Evolutionary conservation across 306 rosid genomes (phyloP).

Genomic region (Cicer pinnatifidum): DNA sequence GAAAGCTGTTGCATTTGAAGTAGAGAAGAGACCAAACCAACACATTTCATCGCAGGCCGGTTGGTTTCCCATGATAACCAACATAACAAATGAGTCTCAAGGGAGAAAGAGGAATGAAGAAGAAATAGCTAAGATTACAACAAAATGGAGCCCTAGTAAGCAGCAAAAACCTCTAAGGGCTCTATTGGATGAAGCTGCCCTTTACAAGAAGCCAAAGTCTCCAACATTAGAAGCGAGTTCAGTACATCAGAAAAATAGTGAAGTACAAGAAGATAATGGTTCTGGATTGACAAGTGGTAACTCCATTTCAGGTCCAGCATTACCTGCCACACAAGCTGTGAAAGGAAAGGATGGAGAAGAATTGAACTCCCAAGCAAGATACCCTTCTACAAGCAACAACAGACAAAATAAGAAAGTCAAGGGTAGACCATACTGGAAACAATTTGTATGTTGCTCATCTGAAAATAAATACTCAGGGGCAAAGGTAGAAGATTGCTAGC

Average conservation of each 20-base stretch:
- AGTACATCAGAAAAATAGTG: slow-evolving; percentile 44
- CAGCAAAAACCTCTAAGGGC: slow-evolving; percentile 64
- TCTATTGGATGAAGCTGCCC: slow-evolving; percentile 63
- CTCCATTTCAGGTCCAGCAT: slow-evolving; percentile 50
- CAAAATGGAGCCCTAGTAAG: slow-evolving; percentile 62
- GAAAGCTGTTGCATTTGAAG: slow-evolving; percentile 46
- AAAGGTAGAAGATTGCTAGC: slow-evolving; percentile 20
- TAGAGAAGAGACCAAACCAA: slow-evolving; percentile 44
- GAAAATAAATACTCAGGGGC: slow-evolving; percentile 45
- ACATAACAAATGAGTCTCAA: slow-evolving; percentile 57
- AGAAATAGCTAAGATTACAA: slow-evolving; percentile 63
- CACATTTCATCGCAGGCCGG: slow-evolving; percentile 54
- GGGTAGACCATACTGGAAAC: slow-evolving; percentile 65
- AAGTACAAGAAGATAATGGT: neutral
- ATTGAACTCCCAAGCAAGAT: slow-evolving; percentile 68
- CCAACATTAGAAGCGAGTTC: slow-evolving; percentile 49
- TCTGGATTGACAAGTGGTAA: slow-evolving; percentile 42
- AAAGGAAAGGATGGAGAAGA: slow-evolving; percentile 52
- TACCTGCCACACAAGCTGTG: slow-evolving; percentile 42
- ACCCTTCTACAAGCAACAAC: slow-evolving; percentile 22
- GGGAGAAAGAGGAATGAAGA: slow-evolving; percentile 76
- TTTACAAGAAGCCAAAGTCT: slow-evolving; percentile 54
- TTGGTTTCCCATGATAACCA: slow-evolving; percentile 76
- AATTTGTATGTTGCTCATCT: slow-evolving; percentile 69
- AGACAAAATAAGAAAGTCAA: slow-evolving; percentile 60